Conservation (phyloP, 805 yeast species). For the Cyberlindnera mrakii region DNA sequence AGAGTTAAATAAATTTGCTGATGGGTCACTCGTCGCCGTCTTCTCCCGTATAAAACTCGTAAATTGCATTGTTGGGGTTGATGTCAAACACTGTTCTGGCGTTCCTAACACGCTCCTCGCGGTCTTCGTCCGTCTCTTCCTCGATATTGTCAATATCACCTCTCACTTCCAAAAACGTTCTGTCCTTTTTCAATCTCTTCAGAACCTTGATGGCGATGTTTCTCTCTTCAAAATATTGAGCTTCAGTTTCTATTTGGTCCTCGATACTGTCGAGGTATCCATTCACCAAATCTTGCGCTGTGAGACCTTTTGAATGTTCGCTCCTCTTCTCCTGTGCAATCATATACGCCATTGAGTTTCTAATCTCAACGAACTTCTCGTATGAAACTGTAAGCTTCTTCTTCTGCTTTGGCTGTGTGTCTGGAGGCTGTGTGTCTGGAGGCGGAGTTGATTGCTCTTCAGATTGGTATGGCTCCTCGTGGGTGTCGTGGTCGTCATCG, state of each 20-base stretch:
- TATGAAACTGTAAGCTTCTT: conserved; percentile 59
- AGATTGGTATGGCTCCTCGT: conserved; percentile 1
- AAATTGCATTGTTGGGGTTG: conserved; percentile 81
- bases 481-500: conserved; percentile 1
- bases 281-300: conserved; percentile 63
- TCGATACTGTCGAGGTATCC: conserved; percentile 78
- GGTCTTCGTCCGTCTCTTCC: conserved; percentile 22
- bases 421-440: conserved; percentile 2
- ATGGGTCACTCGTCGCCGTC: conserved; percentile 5
- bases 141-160: conserved; percentile 28
- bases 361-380: conserved; percentile 80
- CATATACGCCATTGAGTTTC: conserved; percentile 68
- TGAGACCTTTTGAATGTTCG: conserved; percentile 37
- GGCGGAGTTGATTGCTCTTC: conserved; percentile 2
- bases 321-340: conserved; percentile 51
- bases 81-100: conserved; percentile 27
- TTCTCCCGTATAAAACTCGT: conserved; percentile 37
- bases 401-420: conserved; percentile 15
- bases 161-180: conserved; percentile 66
- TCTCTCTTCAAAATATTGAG: conserved; percentile 64
- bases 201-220: conserved; percentile 73
- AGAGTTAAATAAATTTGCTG: not conserved
- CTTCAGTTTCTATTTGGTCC: conserved; percentile 61
- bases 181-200: conserved; percentile 76
- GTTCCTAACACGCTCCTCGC: conserved; percentile 19